Conservation (phyloP, 2,329 filamentous ascomycete species). For the Verticillium longisporum region DNA sequence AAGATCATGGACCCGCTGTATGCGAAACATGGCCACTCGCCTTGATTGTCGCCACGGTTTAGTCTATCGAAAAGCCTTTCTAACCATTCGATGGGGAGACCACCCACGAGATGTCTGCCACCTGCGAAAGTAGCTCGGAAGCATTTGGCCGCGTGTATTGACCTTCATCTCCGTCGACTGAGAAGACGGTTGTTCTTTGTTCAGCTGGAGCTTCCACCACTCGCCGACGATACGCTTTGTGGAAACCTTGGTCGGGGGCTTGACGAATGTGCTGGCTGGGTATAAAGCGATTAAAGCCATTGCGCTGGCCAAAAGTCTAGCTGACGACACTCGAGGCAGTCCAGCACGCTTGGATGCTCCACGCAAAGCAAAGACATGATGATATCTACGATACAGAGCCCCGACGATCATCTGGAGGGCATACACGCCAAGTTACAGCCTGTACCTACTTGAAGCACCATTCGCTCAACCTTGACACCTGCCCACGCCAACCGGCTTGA, state of each 20-base stretch:
- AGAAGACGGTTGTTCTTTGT: too few species aligned
- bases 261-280: not conserved
- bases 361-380: conserved; percentile 2
- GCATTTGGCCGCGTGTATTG: too few species aligned
- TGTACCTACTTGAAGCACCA: not conserved
- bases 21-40: too few species aligned
- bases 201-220: not conserved
- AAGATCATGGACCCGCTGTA: too few species aligned
- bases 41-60: too few species aligned
- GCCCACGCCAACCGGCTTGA: not conserved
- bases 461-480: not conserved
- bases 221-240: conserved; percentile 1
- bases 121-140: too few species aligned
- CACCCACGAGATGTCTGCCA: too few species aligned
- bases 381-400: not conserved
- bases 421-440: not conserved
- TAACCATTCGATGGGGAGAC: too few species aligned
- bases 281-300: conserved; percentile 4
- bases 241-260: conserved; percentile 1
- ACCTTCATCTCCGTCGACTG: too few species aligned
- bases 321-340: not conserved
- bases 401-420: not conserved
- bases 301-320: not conserved
- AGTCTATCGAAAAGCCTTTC: too few species aligned
- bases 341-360: not conserved